phyloP scores from a whole-genome alignment of 257 asterid genomes.

The Plantago ovata region DNA sequence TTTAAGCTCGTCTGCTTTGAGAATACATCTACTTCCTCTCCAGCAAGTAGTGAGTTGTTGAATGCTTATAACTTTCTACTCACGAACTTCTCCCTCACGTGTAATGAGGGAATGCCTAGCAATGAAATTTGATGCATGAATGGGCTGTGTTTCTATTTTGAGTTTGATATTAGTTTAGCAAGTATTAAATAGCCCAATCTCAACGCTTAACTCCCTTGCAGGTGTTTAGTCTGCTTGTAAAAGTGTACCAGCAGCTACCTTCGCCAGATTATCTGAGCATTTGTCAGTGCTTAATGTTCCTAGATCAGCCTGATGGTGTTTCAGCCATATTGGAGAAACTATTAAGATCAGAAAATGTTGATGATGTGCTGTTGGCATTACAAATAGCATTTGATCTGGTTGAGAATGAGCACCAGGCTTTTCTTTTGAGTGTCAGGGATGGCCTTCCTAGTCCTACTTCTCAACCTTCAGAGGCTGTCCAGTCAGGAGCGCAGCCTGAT shows the following conservation, averaged over 20 bases:
- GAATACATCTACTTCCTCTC: neutral
- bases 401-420: constrained; percentile 89
- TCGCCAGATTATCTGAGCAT: constrained; percentile 95
- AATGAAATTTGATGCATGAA: no score
- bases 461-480: constrained; percentile 42
- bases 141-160: neutral
- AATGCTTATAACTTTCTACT: no score
- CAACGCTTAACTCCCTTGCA: constrained; percentile 17
- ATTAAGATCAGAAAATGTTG: constrained; percentile 58
- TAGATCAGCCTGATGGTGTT: constrained; percentile 81
- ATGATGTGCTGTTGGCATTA: constrained; percentile 83
- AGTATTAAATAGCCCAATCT: neutral
- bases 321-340: constrained; percentile 77
- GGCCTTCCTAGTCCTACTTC: constrained; percentile 54
- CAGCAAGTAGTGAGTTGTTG: no score
- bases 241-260: constrained; percentile 68
- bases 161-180: neutral
- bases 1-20: constrained; percentile 1
- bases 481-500: constrained; percentile 42
- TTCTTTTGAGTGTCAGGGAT: constrained; percentile 75
- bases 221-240: constrained; percentile 88
- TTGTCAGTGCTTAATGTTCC: constrained; percentile 94
- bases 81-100: no score
- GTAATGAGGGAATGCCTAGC: no score
- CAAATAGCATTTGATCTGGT: constrained; percentile 93